Evolutionary conservation across 2,329 filamentous ascomycete genomes (phyloP).

Genomic region (Madurella fahalii): DNA sequence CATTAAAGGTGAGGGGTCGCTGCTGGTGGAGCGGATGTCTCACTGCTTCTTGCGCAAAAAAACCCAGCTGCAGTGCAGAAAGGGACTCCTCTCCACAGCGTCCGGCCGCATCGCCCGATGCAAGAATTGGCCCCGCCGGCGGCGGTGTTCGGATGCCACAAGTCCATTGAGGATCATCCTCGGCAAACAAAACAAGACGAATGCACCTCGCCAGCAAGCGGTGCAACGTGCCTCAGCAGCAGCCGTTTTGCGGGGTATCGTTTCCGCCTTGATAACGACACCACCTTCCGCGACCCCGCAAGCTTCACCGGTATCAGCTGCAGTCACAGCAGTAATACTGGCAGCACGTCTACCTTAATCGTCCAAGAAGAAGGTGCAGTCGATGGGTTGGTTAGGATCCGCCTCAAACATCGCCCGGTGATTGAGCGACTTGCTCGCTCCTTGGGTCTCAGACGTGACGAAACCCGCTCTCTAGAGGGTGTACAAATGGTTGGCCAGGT

Average conservation of each 20-base stretch:
- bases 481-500: too few relatives aligned
- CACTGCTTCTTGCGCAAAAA: too few relatives aligned
- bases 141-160: not conserved
- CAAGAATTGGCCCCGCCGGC: not conserved
- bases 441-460: too few relatives aligned
- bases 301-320: not conserved
- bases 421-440: too few relatives aligned
- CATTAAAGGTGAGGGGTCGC: too few relatives aligned
- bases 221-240: constrained; percentile 16
- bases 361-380: not conserved
- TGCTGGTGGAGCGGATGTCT: too few relatives aligned
- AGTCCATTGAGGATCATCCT: not conserved
- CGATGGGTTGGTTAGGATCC: not conserved
- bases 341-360: not conserved
- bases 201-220: not conserved
- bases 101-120: not conserved
- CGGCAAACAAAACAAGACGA: not conserved
- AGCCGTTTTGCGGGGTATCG: constrained; percentile 17
- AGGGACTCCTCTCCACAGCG: too few relatives aligned
- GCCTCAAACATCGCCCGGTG: too few relatives aligned
- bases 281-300: not conserved
- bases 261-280: not conserved
- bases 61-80: too few relatives aligned
- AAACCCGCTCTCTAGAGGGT: too few relatives aligned
- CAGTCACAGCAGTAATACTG: constrained; percentile 5